Evolutionary conservation across 768 basidiomycete genomes (phyloP).

Genomic region (Lactifluus piperatus): DNA sequence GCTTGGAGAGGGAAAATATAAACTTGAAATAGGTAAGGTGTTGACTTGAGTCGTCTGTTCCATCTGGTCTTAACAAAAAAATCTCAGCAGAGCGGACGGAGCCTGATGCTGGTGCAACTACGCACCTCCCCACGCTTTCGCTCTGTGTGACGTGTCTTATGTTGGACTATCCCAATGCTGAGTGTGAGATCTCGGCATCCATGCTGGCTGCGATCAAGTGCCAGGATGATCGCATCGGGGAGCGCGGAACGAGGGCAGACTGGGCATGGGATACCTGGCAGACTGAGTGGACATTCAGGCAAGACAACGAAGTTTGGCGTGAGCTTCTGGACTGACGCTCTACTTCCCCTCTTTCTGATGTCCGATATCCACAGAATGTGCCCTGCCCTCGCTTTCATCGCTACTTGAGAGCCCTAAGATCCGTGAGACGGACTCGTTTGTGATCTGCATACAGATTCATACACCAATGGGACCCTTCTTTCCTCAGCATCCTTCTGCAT

Average conservation of each 20-base stretch:
- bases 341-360: neutral
- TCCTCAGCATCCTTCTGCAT: conserved; percentile 57
- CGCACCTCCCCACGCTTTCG: conserved; percentile 38
- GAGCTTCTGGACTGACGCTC: conserved; percentile 19
- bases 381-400: conserved; percentile 51
- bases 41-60: neutral
- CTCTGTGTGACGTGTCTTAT: conserved; percentile 60
- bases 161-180: conserved; percentile 49
- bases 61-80: neutral
- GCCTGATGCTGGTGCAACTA: conserved; percentile 5
- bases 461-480: conserved; percentile 44
- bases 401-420: conserved; percentile 54
- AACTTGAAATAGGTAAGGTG: conserved; percentile 55
- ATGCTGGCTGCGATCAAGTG: conserved; percentile 70
- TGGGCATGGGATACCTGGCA: conserved; percentile 74
- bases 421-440: conserved; percentile 54
- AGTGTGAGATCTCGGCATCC: conserved; percentile 52
- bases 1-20: conserved; percentile 61
- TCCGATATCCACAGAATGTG: conserved; percentile 38
- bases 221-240: conserved; percentile 49
- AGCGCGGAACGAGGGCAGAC: conserved; percentile 53
- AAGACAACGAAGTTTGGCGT: conserved; percentile 72
- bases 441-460: conserved; percentile 69
- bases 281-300: conserved; percentile 60
- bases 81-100: conserved; percentile 5